Evolutionary conservation across 2,329 filamentous ascomycete genomes (phyloP).

Genomic region (Penicillium sp.): DNA sequence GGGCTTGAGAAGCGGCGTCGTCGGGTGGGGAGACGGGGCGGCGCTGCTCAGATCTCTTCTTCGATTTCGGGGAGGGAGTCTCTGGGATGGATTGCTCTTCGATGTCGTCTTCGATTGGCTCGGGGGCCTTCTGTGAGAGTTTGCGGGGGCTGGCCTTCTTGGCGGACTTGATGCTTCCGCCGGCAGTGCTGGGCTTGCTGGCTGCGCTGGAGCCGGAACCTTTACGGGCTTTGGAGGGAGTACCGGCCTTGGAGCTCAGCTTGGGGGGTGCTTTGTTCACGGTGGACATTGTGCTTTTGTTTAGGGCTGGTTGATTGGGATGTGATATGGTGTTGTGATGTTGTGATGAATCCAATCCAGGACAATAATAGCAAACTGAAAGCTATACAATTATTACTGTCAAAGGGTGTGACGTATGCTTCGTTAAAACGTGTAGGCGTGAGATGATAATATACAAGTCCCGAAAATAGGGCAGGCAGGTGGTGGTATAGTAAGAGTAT

Average conservation of each 20-base stretch:
- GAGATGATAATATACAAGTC: conserved; percentile 2
- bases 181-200: conserved; percentile 17
- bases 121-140: conserved; percentile 24
- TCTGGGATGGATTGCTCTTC: conserved; percentile 21
- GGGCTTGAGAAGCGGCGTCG: conserved; percentile 26
- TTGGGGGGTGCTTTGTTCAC: conserved; percentile 24
- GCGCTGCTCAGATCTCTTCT: conserved; percentile 28
- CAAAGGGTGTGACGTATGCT: not conserved
- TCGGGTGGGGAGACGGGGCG: conserved; percentile 23
- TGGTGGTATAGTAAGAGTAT: not conserved
- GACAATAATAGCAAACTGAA: not conserved
- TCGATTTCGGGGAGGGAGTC: conserved; percentile 26
- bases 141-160: conserved; percentile 27
- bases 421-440: conserved; percentile 1
- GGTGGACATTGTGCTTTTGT: conserved; percentile 17
- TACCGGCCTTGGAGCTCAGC: conserved; percentile 22
- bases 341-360: not conserved
- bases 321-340: not conserved
- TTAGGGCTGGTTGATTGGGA: not conserved
- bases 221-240: conserved; percentile 23
- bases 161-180: conserved; percentile 12
- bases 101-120: conserved; percentile 20
- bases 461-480: conserved; percentile 1
- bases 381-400: not conserved
- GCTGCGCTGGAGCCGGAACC: conserved; percentile 24